Evolutionary conservation across 108 stramenopile genomes (phyloP).

Genomic region (Pseudonitzschia delicatissima): DNA sequence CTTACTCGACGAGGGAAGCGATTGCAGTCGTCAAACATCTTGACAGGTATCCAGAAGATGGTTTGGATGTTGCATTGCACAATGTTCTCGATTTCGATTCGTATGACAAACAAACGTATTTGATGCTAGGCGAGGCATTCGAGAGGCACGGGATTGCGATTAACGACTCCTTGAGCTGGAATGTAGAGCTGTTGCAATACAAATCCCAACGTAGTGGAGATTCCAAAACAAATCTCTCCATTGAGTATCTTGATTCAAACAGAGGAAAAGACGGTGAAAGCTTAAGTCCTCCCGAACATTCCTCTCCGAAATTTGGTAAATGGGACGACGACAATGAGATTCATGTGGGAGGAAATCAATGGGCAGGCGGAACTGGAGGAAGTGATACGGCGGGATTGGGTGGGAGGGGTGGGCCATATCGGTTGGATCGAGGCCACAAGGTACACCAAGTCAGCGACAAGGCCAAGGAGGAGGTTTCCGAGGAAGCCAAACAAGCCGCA

Average conservation of each 20-base stretch:
- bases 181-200: conserved; percentile 14
- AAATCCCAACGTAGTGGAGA: not conserved
- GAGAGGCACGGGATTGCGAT: conserved; percentile 37
- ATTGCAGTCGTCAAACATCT: conserved; percentile 82
- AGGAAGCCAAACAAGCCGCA: conserved; percentile 61
- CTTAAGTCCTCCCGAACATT: conserved; percentile 25
- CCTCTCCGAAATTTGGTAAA: conserved; percentile 67
- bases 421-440: conserved; percentile 80
- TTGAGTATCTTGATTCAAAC: conserved; percentile 19
- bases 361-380: conserved; percentile 92
- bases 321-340: conserved; percentile 63
- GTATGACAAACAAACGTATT: conserved; percentile 45
- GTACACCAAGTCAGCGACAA: conserved; percentile 89
- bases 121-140: conserved; percentile 49
- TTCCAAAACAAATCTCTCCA: not conserved
- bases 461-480: conserved; percentile 73
- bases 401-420: conserved; percentile 86
- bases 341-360: conserved; percentile 88
- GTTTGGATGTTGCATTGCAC: conserved; percentile 54
- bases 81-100: conserved; percentile 86
- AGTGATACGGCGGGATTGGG: conserved; percentile 91
- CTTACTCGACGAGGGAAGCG: conserved; percentile 78
- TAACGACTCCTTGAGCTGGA: conserved; percentile 32
- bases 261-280: conserved; percentile 27
- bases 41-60: conserved; percentile 73